Evolutionary conservation across 257 asterid species (phyloP).

Genomic region (Rubia yunnanensis): DNA sequence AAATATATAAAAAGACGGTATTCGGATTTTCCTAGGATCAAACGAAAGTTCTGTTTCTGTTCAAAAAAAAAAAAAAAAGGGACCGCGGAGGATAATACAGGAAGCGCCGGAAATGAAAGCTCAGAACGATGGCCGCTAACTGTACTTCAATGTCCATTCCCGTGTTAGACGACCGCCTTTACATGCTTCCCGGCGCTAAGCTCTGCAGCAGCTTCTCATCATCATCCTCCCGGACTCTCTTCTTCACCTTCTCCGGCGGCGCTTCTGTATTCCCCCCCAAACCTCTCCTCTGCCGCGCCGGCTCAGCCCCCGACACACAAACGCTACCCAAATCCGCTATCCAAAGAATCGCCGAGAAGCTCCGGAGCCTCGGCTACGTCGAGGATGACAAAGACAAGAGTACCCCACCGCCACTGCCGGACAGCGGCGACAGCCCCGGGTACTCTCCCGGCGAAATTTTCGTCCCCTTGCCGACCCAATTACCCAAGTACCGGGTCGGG

Average conservation of each 20-base stretch:
- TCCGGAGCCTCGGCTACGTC: constrained; percentile 78
- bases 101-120: not conserved
- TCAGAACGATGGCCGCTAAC: not conserved
- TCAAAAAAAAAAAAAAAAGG: too few species aligned
- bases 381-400: constrained; percentile 29
- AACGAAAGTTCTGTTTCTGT: too few species aligned
- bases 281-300: constrained; percentile 29
- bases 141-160: not conserved
- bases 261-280: constrained; percentile 11
- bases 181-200: constrained; percentile 9
- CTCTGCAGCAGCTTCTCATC: constrained; percentile 18
- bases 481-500: constrained; percentile 79
- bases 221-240: constrained; percentile 11
- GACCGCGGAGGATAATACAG: not conserved
- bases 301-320: constrained; percentile 33
- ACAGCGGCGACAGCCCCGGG: constrained; percentile 1
- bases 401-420: not conserved
- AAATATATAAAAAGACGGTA: too few species aligned
- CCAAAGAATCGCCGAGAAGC: constrained; percentile 76
- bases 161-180: constrained; percentile 16
- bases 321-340: constrained; percentile 66
- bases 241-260: constrained; percentile 11
- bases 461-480: constrained; percentile 56
- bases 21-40: too few species aligned
- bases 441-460: constrained; percentile 78